Base-by-base conservation (phyloP, 306 rosid species). In the Carpinus viminea region DNA sequence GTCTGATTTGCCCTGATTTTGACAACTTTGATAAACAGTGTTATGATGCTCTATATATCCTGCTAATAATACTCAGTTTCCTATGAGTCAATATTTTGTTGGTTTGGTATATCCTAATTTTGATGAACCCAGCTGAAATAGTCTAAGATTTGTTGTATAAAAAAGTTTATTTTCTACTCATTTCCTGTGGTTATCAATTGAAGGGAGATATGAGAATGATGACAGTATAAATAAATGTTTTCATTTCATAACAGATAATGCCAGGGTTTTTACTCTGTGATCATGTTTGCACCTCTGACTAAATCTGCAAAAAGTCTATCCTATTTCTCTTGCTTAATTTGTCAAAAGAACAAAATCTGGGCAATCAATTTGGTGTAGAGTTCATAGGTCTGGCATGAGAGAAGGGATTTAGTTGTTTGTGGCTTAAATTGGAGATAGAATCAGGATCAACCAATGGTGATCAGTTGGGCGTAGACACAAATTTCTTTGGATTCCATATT, bases 1-100 rank as follows among this genome's bases (percentile, higher is more conserved):
- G 99, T 96, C 88, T 59, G 56, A 86, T 78, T 83, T 46, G 7
- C 76, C 26, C 38, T 65, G 46, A 64, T 38, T 75, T 51, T 75
- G 38, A 12, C 18, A 65, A 51, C 54, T 71, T 70, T 60, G 53
- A 75, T 61, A 54, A 73, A 57, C 70, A 9, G 43, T 57, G 24
- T 24, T 47, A 71, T 7, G 76, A 77, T 72, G 61, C 78, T 75
- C 62, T 18, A 57, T 70, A 66, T 72, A 34, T 17, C 76, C 45
- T 79, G 77, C 50, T 12, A 10, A 65, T 76, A 20, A 15, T 62
- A 24, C 12, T 11, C 17, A 20, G 51, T 68, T 20, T 68, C 72
- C 17, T 38, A 17, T 8, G 48, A 66, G 24, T 36, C 38, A 9
- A 17, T 60, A 26, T 61, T 61, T 28, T 66, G 6, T 17, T 38